Percentiles rank a stretch among this genome's conserved stretches.
Evolutionary conservation across 306 rosid genomes (phyloP).

Genomic region (Psophocarpus tetragonolobus): DNA sequence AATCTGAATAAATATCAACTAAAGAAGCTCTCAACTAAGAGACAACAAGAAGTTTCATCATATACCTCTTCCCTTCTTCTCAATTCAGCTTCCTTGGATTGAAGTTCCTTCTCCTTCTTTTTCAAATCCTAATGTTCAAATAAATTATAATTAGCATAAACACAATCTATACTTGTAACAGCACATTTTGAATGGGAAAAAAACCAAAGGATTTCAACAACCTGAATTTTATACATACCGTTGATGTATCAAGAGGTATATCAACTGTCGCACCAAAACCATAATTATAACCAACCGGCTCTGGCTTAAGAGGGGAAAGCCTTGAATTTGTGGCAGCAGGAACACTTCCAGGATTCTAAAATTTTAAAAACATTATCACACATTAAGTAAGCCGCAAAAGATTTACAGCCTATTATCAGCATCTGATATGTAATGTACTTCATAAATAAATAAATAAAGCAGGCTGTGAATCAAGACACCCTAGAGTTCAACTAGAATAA

Average conservation of each 20-base stretch:
- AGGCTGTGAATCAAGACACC: not conserved
- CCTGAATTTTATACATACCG: conserved; percentile 49
- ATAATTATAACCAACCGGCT: conserved; percentile 81
- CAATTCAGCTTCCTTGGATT: conserved; percentile 90
- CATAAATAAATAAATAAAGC: not conserved
- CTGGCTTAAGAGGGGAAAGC: conserved; percentile 90
- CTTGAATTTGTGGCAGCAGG: conserved; percentile 74
- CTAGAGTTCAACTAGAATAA: conserved; percentile 6
- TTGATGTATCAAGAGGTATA: conserved; percentile 74
- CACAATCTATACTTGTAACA: conserved; percentile 2
- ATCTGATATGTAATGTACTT: not conserved
- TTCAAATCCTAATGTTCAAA: conserved; percentile 70
- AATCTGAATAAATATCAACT: conserved; percentile 21
- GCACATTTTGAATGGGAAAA: not conserved
- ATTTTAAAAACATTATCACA: conserved; percentile 23
- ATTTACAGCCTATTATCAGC: not conserved
- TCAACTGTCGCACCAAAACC: conserved; percentile 75
- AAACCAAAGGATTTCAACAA: conserved; percentile 21
- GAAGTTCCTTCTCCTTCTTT: conserved; percentile 92
- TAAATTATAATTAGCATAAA: conserved; percentile 30
- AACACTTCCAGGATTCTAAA: conserved; percentile 71
- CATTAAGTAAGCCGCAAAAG: conserved; percentile 9
- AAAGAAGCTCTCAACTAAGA: conserved; percentile 12
- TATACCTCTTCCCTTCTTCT: conserved; percentile 82
- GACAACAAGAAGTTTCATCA: conserved; percentile 11